Evolutionary conservation across 768 basidiomycete genomes (phyloP).

Genomic region (Termitomyces sp.): DNA sequence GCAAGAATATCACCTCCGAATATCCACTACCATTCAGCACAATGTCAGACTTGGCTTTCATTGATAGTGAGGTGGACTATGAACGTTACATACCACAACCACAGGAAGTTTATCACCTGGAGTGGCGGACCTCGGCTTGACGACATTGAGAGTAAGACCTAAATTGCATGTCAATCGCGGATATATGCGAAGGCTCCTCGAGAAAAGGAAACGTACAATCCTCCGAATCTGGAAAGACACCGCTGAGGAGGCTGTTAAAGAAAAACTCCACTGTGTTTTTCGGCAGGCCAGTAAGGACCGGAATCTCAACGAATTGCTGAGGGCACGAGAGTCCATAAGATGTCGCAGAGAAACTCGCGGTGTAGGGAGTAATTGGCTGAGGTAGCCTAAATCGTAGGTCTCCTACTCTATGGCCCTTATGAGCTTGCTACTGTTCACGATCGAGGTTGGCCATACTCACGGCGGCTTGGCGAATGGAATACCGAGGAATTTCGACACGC

Average conservation of each 20-base stretch:
- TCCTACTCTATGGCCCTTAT: constrained; percentile 25
- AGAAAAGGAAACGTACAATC: constrained; percentile 33
- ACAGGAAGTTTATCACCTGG: constrained; percentile 47
- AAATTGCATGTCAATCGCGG: not conserved
- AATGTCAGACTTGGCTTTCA: not conserved
- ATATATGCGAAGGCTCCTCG: not conserved
- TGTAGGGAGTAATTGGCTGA: constrained; percentile 31
- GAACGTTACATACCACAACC: constrained; percentile 38
- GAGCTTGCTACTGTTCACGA: not conserved
- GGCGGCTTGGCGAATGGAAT: constrained; percentile 56
- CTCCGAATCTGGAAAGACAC: constrained; percentile 22
- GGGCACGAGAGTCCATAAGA: constrained; percentile 42
- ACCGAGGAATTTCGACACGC: constrained; percentile 40
- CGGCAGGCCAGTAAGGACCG: constrained; percentile 30
- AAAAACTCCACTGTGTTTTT: constrained; percentile 31
- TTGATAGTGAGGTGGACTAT: not conserved
- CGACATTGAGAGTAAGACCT: constrained; percentile 54
- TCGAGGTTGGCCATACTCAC: constrained; percentile 27
- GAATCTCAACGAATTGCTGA: constrained; percentile 37
- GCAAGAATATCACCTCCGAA: constrained; percentile 33
- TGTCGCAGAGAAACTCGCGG: constrained; percentile 32
- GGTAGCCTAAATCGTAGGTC: constrained; percentile 40
- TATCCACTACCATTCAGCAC: constrained; percentile 38
- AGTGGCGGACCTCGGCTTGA: constrained; percentile 39
- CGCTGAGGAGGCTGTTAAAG: constrained; percentile 24